A percentile compares a stretch with the other conserved stretches of the same genome.
These are phyloP conservation scores for Lipomyces mesembrius DNA, from an alignment of 805 yeast genomes.

Conservation along the genomic window DNA sequence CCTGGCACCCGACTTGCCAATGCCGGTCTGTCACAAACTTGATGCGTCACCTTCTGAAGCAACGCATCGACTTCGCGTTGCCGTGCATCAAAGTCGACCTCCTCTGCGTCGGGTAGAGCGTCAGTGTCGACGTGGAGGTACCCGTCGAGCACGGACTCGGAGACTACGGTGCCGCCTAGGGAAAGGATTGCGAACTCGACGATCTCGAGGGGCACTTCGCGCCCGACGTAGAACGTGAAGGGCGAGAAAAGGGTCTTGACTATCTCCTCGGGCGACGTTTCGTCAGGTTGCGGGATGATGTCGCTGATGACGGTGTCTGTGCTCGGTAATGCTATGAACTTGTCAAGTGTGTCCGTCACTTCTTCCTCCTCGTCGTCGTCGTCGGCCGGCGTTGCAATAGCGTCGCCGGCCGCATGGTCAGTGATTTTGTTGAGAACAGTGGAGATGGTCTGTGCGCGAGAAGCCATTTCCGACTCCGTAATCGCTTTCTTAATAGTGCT, in stretches of 20 bases:
- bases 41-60: constrained; percentile 72
- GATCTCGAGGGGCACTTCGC: constrained; percentile 93
- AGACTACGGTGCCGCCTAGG: constrained; percentile 81
- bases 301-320: constrained; percentile 36
- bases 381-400: constrained; percentile 52
- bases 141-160: constrained; percentile 88
- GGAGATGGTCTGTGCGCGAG: constrained; percentile 27
- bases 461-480: constrained; percentile 25
- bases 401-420: constrained; percentile 54
- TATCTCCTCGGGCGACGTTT: constrained; percentile 50
- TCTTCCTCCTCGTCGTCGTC: constrained; percentile 46
- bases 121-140: constrained; percentile 49
- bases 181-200: constrained; percentile 85
- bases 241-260: constrained; percentile 69
- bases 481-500: constrained; percentile 39
- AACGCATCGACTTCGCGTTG: constrained; percentile 24
- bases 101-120: constrained; percentile 40
- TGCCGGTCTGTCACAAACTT: constrained; percentile 90
- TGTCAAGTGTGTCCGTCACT: constrained; percentile 36
- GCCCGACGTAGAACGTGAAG: constrained; percentile 83
- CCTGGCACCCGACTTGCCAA: constrained; percentile 78
- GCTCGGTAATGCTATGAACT: constrained; percentile 38
- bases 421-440: constrained; percentile 9
- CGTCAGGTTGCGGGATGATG: constrained; percentile 40
- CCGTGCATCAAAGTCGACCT: constrained; percentile 10